phyloP scores from a whole-genome alignment of 78 protist species.

The Acrasis kona region DNA sequence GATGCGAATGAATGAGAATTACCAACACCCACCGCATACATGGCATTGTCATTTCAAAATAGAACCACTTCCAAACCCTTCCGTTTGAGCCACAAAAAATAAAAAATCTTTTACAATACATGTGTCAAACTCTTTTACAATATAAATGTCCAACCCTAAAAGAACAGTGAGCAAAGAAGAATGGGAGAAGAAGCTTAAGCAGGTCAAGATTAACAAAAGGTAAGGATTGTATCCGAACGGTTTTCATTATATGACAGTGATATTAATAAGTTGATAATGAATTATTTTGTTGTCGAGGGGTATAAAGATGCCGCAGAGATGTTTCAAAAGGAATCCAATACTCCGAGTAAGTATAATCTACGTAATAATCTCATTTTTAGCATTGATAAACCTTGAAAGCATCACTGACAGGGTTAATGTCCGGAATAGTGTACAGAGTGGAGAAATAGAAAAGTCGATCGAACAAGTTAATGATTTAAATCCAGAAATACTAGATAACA shows the following conservation, averaged over 20 bases:
- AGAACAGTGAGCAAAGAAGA: slow-evolving; percentile 5
- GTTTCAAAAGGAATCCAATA: slow-evolving; percentile 62
- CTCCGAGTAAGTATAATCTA: slow-evolving; percentile 18
- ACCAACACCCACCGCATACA: no score
- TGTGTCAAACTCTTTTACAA: no score
- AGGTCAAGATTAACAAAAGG: not conserved
- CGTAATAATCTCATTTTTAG: not conserved
- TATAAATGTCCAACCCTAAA: not conserved
- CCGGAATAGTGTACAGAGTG: slow-evolving; percentile 48
- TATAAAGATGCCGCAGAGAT: slow-evolving; percentile 65
- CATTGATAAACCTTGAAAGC: slow-evolving; percentile 35
- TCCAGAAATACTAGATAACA: slow-evolving; percentile 71
- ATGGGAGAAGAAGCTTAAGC: not conserved
- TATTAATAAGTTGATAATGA: slow-evolving; percentile 68
- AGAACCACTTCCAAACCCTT: no score
- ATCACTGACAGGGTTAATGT: slow-evolving; percentile 52
- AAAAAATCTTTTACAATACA: no score
- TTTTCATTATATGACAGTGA: slow-evolving; percentile 21
- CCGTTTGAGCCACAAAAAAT: no score
- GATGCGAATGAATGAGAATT: no score
- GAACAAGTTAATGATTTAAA: slow-evolving; percentile 72
- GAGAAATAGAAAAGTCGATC: slow-evolving; percentile 60
- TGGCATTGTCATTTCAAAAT: no score
- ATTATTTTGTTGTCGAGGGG: slow-evolving; percentile 80
- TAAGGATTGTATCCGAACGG: not conserved